Evolutionary conservation across 306 rosid species (phyloP), one percentile per base, ranked within the genome.

Genomic region (Inga oerstediana): DNA sequence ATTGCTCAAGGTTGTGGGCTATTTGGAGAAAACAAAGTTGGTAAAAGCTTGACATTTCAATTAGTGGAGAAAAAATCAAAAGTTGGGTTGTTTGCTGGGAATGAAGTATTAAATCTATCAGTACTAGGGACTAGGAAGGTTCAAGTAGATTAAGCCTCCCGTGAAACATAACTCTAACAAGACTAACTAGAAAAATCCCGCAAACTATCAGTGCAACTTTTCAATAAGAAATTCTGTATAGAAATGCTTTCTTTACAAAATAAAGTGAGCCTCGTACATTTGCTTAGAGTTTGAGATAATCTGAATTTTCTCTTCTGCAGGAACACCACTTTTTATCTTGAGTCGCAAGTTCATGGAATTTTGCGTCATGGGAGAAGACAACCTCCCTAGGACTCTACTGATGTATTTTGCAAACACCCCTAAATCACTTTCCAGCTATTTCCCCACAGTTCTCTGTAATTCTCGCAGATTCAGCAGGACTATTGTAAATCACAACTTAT

Each of bases 381-480:
- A 96, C 89, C 92, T 96, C 77, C 99, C 99, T 15, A 87, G 99
- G 89, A 78, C 86, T 51, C 87, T 96, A 5, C 80, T 96, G 86
- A 94, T 96, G 99, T 96, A 96, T 81, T 92, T 96, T 83, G 85
- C 99, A 14, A 96, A 96, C 90, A 90, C 97, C 19, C 95, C 92
- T 58, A 87, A 91, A 11, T 86, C 98, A 43, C 88, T 91, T 80
- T 88, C 91, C 72, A 89, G 79, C 83, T 96, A 96, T 88, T 96
- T 96, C 84, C 94, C 99, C 6, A 92, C 98, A 8, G 90, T 96
- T 86, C 87, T 96, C 65, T 96, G 99, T 79, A 96, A 96, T 65
- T 90, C 97, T 20, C 89, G 74, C 7, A 89, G 87, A 81, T 96
- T 90, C 91, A 90, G 89, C 89, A 86, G 80, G 84, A 94, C 98